Evolutionary conservation across 1,139 yeast species (phyloP).

Genomic region (Kodamaea alishanica): DNA sequence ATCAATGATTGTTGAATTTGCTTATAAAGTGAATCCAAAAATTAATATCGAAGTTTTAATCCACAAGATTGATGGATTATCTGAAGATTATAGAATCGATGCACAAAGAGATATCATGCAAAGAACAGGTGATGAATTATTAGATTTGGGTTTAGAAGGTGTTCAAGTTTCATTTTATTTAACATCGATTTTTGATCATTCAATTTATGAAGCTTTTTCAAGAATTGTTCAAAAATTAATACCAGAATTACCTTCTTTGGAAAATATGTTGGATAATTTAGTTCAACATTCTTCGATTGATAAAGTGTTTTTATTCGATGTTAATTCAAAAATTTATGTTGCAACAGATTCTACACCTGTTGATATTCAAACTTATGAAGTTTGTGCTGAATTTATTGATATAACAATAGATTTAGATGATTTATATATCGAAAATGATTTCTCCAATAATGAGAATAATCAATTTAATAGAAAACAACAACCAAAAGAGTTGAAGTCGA

Average conservation of each 20-base stretch:
- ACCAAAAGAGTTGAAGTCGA: constrained; percentile 52
- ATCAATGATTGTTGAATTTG: constrained; percentile 84
- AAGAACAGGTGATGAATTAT: constrained; percentile 86
- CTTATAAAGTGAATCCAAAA: constrained; percentile 78
- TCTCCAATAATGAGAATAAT: constrained; percentile 5
- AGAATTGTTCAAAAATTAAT: constrained; percentile 88
- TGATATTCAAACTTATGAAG: constrained; percentile 92
- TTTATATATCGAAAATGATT: constrained; percentile 46
- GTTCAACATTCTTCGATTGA: constrained; percentile 90
- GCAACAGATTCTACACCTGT: constrained; percentile 97
- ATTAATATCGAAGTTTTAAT: constrained; percentile 89
- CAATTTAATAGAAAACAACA: constrained; percentile 9
- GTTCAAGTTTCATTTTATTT: constrained; percentile 88
- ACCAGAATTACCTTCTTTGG: constrained; percentile 83
- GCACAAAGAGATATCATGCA: constrained; percentile 97
- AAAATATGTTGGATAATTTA: constrained; percentile 81
- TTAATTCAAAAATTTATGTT: constrained; percentile 89
- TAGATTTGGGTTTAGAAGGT: constrained; percentile 86
- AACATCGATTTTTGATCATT: constrained; percentile 92
- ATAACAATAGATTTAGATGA: constrained; percentile 87
- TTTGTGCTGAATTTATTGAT: constrained; percentile 95
- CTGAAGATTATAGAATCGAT: constrained; percentile 90
- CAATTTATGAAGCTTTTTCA: constrained; percentile 92
- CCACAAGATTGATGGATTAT: constrained; percentile 91
- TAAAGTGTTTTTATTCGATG: constrained; percentile 87